Evolutionary conservation across 495 filamentous ascomycete species (phyloP).

Genomic region (Penicillium salamii): DNA sequence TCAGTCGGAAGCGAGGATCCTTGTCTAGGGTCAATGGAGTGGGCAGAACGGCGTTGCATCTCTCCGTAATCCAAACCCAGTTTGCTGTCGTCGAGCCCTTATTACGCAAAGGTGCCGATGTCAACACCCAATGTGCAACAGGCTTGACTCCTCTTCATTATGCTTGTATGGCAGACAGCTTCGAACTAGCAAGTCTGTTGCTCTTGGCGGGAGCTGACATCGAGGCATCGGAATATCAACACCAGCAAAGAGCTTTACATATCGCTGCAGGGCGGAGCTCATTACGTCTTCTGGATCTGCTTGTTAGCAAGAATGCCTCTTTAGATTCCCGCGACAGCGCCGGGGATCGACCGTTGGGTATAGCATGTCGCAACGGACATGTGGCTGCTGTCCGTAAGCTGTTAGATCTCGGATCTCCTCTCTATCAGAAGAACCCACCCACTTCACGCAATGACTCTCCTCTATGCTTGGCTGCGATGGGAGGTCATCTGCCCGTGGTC

Average conservation of each 20-base stretch:
- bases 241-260: conserved; percentile 39
- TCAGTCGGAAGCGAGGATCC: conserved; percentile 28
- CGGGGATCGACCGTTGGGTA: conserved; percentile 38
- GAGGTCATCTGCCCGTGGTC: conserved; percentile 36
- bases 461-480: conserved; percentile 40
- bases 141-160: conserved; percentile 43
- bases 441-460: conserved; percentile 39
- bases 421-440: conserved; percentile 24
- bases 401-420: conserved; percentile 36
- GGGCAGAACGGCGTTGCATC: conserved; percentile 40
- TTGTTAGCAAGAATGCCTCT: conserved; percentile 37
- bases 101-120: conserved; percentile 24
- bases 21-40: conserved; percentile 27
- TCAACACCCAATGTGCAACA: conserved; percentile 29
- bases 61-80: conserved; percentile 37
- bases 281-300: conserved; percentile 29
- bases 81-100: conserved; percentile 42
- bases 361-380: conserved; percentile 36
- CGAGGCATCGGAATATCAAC: conserved; percentile 30
- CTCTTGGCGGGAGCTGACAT: conserved; percentile 38
- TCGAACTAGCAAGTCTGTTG: conserved; percentile 37
- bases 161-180: conserved; percentile 35
- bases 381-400: conserved; percentile 34
- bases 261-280: conserved; percentile 32
- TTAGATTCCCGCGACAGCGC: conserved; percentile 36